Percentiles rank a stretch among this genome's conserved stretches.
Conservation (phyloP, 106 monocot species). For the Dioscorea dumetorum region DNA sequence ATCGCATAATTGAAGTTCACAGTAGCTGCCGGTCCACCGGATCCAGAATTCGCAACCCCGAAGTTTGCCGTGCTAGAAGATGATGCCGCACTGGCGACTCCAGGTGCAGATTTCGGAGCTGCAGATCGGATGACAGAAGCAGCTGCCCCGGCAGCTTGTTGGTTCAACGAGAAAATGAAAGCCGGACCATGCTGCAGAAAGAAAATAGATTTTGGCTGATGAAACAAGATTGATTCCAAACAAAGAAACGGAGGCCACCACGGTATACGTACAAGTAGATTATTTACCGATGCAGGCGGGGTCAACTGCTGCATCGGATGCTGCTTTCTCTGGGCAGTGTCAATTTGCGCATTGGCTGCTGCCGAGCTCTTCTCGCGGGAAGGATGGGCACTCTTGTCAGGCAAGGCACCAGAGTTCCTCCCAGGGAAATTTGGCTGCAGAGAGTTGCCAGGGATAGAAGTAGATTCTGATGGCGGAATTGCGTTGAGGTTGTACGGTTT, state of each 20-base stretch:
- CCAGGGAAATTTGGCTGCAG: conserved; percentile 45
- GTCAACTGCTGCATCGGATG: conserved; percentile 35
- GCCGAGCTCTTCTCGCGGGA: conserved; percentile 37
- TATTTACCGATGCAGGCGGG: conserved; percentile 36
- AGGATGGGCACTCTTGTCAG: conserved; percentile 22
- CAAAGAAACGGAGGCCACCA: neutral
- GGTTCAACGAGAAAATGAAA: conserved; percentile 75
- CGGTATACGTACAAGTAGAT: conserved; percentile 51
- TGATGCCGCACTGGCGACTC: conserved; percentile 13
- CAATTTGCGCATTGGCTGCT: conserved; percentile 18
- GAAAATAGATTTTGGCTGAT: neutral
- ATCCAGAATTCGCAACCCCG: conserved; percentile 14
- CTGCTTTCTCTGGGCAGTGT: conserved; percentile 51
- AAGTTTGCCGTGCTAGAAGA: conserved; percentile 21
- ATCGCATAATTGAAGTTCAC: conserved; percentile 74
- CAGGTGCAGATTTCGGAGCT: conserved; percentile 18
- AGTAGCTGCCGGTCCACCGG: conserved; percentile 19
- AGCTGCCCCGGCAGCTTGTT: conserved; percentile 32
- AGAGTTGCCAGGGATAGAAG: conserved; percentile 22
- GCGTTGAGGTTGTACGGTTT: conserved; percentile 69
- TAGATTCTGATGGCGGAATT: conserved; percentile 44
- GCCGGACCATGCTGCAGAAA: conserved; percentile 58
- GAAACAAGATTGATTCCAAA: neutral
- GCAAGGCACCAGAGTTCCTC: conserved; percentile 19
- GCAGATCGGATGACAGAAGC: conserved; percentile 18